Base-by-base conservation (phyloP, 208 protist genomes). In the Phytomonas francai region DNA sequence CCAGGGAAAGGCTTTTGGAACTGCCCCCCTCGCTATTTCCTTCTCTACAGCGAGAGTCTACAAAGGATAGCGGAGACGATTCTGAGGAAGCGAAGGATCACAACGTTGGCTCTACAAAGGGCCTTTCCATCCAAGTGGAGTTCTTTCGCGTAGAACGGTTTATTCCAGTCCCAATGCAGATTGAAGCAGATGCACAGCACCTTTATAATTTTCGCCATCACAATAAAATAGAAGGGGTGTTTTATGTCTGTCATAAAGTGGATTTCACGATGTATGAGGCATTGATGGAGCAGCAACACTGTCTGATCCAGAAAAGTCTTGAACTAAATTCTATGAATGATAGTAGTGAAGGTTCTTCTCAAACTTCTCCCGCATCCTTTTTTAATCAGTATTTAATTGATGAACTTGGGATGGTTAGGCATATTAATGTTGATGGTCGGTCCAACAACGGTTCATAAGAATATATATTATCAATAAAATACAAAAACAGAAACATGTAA, bases 321-420 rank as follows among this genome's bases (percentile, higher is more conserved):
- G 45, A 54, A 25, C 19, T 25, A 19, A 22, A 6, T 25, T 54
- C 25, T 54, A 0, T 9, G 45, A 65, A 61, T 54, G 25, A 45
- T 42, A 68, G 27, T 14, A 30, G 42, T 2, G 30, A 33, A 66
- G 54, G 25, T 28, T 67, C 49, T 64, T 7, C 70, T 22, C 19
- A 25, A 0, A 5, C 19, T 54, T 25, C 67, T 25, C 3, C 58
- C 32, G 19, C 9, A 22, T 70, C 79, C 4, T 89, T 86, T 30
- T 95, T 95, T 66, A 89, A 90, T 54, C 86, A 92, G 63, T 95
- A 92, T 69, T 69, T 95, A 0, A 60, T 92, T 8, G 89, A 95
- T 78, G 89, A 95, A 63, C 65, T 92, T 25, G 89, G 89, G 5
- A 78, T 91, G 70, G 86, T 84, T 33, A 82, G 79, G 49, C 78